Evolutionary conservation across 2,329 filamentous ascomycete genomes (phyloP).

Genomic region (Teratosphaeria zuluensis): DNA sequence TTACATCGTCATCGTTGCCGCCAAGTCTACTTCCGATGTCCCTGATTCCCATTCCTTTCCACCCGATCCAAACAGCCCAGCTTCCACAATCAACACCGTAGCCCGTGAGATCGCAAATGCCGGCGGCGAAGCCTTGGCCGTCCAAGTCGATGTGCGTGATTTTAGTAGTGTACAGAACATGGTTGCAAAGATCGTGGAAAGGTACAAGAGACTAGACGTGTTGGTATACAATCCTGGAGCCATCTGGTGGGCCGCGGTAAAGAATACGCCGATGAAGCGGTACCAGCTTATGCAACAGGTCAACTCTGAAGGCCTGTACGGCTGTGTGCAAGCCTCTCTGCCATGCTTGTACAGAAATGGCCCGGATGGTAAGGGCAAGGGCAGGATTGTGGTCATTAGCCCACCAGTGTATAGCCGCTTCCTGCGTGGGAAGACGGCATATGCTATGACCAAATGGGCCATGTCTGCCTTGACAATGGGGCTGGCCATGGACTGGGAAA

Average conservation of each 20-base stretch:
- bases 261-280: slow-evolving; percentile 50
- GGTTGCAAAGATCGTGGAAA: slow-evolving; percentile 44
- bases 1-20: slow-evolving; percentile 69
- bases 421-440: slow-evolving; percentile 76
- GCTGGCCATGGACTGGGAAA: slow-evolving; percentile 68
- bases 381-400: slow-evolving; percentile 66
- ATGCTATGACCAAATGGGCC: slow-evolving; percentile 66
- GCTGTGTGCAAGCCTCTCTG: slow-evolving; percentile 55
- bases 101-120: slow-evolving; percentile 59
- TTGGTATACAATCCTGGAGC: slow-evolving; percentile 77
- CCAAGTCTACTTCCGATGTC: slow-evolving; percentile 63
- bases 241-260: slow-evolving; percentile 63
- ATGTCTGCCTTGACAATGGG: slow-evolving; percentile 79
- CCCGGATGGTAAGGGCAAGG: slow-evolving; percentile 33
- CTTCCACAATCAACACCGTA: slow-evolving; percentile 74
- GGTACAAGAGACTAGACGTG: slow-evolving; percentile 58
- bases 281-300: slow-evolving; percentile 60
- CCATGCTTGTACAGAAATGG: slow-evolving; percentile 50
- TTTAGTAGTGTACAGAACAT: slow-evolving; percentile 52
- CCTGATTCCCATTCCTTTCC: slow-evolving; percentile 51
- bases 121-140: slow-evolving; percentile 54
- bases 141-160: slow-evolving; percentile 61
- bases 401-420: slow-evolving; percentile 81
- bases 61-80: slow-evolving; percentile 63
- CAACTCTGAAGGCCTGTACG: slow-evolving; percentile 69